Base-by-base conservation (phyloP, 345 rosid genomes). In the Leavenworthia alabamica region DNA sequence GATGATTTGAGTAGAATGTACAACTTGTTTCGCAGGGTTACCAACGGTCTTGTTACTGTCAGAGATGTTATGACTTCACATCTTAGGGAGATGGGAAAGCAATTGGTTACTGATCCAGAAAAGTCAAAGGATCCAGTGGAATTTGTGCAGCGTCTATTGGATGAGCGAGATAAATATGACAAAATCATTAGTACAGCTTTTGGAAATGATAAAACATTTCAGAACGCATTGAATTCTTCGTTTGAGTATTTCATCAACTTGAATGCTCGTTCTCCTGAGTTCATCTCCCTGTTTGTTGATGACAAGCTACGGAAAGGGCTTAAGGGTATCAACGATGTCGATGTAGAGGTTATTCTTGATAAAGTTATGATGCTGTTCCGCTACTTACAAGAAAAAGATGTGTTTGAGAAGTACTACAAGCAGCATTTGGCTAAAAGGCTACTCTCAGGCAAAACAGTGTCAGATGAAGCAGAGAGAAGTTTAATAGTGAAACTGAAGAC, bases 341-440 rank as follows among this genome's bases (percentile, higher is more conserved):
- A 89, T 69, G 97, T 89, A 56, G 99, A 93, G 77, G 64, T 79
- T 52, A 79, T 89, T 52, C 97, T 93, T 17, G 99, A 93, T 73
- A 93, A 93, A 78, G 99, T 93, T 44, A 93, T 93, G 99, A 89
- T 86, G 99, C 74, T 93, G 61, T 93, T 93, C 84, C 94, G 99
- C 16, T 93, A 93, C 74, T 79, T 93, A 76, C 99, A 93, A 75
- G 99, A 93, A 81, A 93, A 93, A 67, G 99, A 93, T 69, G 91
- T 93, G 3, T 93, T 86, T 53, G 97, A 93, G 59, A 93, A 93
- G 86, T 93, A 93, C 71, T 93, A 93, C 72, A 93, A 93, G 41
- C 99, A 93, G 81, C 99, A 93, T 70, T 78, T 89, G 77, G 96
- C 99, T 33, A 93, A 89, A 81, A 81, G 99, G 75, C 89, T 93